A percentile compares a stretch with the other conserved stretches of the same genome.
Conservation (phyloP, 2,329 filamentous ascomycete genomes). For the Epichloe bromicola region DNA sequence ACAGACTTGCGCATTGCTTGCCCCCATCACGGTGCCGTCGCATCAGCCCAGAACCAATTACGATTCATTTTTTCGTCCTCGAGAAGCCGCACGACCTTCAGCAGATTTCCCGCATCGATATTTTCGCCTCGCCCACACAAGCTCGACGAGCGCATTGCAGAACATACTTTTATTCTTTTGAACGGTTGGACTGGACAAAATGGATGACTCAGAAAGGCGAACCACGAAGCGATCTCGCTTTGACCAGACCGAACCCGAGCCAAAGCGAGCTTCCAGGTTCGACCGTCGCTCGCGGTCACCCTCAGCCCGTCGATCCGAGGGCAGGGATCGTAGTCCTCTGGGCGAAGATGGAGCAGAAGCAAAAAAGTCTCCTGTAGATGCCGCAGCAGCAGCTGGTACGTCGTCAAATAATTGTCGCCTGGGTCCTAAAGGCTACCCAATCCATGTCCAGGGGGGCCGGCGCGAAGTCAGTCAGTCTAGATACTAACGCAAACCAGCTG, state of each 20-base stretch:
- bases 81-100: neutral
- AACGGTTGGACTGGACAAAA: conserved; percentile 6
- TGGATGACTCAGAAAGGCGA: conserved; percentile 68
- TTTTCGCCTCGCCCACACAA: neutral
- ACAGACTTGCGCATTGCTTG: no score
- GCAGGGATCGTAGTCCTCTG: conserved; percentile 72
- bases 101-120: neutral
- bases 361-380: conserved; percentile 48
- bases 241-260: conserved; percentile 78
- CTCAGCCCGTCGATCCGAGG: conserved; percentile 51
- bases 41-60: neutral
- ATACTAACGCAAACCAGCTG: conserved; percentile 38
- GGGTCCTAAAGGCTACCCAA: neutral
- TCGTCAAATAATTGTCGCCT: conserved; percentile 5
- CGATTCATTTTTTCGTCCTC: no score
- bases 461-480: conserved; percentile 13
- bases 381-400: conserved; percentile 66
- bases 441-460: neutral
- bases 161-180: neutral
- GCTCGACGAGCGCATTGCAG: neutral
- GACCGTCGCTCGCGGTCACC: conserved; percentile 87
- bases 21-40: no score
- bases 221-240: conserved; percentile 79
- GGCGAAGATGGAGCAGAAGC: conserved; percentile 29
- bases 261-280: conserved; percentile 66